These are phyloP conservation scores for Anisodus acutangulus DNA, from an alignment of 257 asterid species.

Conservation along the genomic window DNA sequence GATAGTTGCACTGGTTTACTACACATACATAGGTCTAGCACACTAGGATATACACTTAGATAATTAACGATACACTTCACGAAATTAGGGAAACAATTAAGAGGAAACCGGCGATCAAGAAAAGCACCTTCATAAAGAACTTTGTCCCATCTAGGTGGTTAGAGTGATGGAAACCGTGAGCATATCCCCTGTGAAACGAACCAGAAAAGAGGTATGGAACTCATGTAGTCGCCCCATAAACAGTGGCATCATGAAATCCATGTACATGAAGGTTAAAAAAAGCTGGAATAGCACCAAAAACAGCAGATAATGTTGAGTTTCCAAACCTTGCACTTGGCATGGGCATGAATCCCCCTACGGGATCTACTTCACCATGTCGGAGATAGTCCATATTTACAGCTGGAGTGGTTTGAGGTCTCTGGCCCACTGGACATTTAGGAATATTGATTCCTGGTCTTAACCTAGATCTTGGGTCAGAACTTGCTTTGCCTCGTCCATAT, in stretches of 20 bases:
- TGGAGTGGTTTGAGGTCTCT: slow-evolving; percentile 71
- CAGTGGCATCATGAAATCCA: slow-evolving; percentile 78
- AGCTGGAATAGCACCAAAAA: slow-evolving; percentile 66
- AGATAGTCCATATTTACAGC: slow-evolving; percentile 52
- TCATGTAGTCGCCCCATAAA: slow-evolving; percentile 76
- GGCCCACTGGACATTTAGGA: slow-evolving; percentile 75
- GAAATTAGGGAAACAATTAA: slow-evolving; percentile 50
- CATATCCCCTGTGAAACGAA: slow-evolving; percentile 74
- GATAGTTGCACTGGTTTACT: slow-evolving; percentile 30
- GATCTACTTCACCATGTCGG: slow-evolving; percentile 60
- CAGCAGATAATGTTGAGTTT: slow-evolving; percentile 59
- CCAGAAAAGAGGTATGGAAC: slow-evolving; percentile 69
- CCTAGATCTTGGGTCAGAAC: slow-evolving; percentile 56
- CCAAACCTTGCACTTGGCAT: slow-evolving; percentile 67
- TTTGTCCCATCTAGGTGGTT: slow-evolving; percentile 60
- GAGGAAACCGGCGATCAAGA: slow-evolving; percentile 52
- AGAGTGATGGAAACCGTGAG: slow-evolving; percentile 68
- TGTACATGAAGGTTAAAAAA: slow-evolving; percentile 66
- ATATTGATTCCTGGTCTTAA: slow-evolving; percentile 48
- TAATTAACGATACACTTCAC: slow-evolving; percentile 12
- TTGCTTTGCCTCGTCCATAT: slow-evolving; percentile 81
- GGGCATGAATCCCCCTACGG: slow-evolving; percentile 53
- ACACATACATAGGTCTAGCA: slow-evolving; percentile 39
- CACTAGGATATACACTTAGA: slow-evolving; percentile 43
- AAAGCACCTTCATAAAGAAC: slow-evolving; percentile 53